Conservation (phyloP, 208 protist genomes). For the Leishmania tarentolae region DNA sequence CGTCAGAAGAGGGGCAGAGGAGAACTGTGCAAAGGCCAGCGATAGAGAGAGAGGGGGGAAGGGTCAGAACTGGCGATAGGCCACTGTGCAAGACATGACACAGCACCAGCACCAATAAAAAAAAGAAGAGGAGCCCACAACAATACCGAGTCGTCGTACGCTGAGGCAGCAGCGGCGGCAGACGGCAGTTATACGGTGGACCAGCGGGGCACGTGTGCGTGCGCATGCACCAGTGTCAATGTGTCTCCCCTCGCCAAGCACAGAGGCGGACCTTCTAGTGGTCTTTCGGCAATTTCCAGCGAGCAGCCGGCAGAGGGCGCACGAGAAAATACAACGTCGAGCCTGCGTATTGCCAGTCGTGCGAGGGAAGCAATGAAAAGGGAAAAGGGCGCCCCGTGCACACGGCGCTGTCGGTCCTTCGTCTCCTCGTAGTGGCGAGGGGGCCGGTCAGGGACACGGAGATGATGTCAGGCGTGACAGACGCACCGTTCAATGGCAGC, state of each 20-base stretch:
- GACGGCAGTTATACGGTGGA: not conserved
- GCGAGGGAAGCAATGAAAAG: not conserved
- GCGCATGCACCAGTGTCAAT: no score
- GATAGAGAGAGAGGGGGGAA: not conserved
- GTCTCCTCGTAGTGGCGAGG: not conserved
- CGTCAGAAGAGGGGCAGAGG: not conserved
- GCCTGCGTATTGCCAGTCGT: not conserved
- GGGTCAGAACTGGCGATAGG: not conserved
- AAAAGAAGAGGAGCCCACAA: no score
- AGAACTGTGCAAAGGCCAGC: not conserved
- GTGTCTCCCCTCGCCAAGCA: not conserved
- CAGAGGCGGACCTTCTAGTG: not conserved
- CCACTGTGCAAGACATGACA: no score
- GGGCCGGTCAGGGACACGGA: not conserved
- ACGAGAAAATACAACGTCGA: not conserved
- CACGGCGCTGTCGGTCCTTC: not conserved
- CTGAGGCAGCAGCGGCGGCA: not conserved
- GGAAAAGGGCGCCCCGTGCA: not conserved
- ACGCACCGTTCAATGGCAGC: not conserved
- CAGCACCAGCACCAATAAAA: no score
- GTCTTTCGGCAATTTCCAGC: not conserved
- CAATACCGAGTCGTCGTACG: not conserved
- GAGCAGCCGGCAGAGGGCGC: not conserved
- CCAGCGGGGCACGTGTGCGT: not conserved
- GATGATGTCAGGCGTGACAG: not conserved